Base-by-base conservation (phyloP, 768 basidiomycete species). In the Lentinula lateritia region DNA sequence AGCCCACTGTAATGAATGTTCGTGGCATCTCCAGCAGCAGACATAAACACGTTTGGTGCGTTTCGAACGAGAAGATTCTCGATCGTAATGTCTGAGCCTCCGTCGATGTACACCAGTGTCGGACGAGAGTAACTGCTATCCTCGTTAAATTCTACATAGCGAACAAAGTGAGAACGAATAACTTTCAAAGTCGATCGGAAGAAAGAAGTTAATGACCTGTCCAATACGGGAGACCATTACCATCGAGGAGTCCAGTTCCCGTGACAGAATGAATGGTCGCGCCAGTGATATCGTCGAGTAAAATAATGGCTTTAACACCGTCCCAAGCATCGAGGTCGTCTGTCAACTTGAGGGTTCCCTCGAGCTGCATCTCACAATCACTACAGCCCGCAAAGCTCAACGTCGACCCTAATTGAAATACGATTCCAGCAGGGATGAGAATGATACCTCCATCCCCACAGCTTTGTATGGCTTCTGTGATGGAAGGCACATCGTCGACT, bases 361-460 rank as follows among this genome's bases (percentile, higher is more conserved):
- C 72, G 13, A 72, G 60, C 48, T 72, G 73, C 23, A 72, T 64
- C 43, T 72, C 69, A 52, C 72, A 72, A 12, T 65, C 65, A 16
- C 64, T 64, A 64, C 73, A 74, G 18, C 73, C 71, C 53, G 70
- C 62, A 36, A 72, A 72, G 16, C 66, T 65, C 5, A 74, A 63
- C 5, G 70, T 68, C 46, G 68, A 68, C 6, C 70, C 69, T 36
- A 74, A 66, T 36, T 67, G 63, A 39, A 68, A 72, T 1, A 64
- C 66, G 16, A 58, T 63, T 6, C 71, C 69, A 15, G 68, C 71
- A 23, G 72, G 68, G 41, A 74, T 67, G 36, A 72, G 66, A 23
- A 73, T 73, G 38, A 70, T 68, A 6, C 73, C 72, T 9, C 70
- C 71, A 36, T 70, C 70, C 1, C 73, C 73, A 45, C 72, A 74